Conservation (phyloP, 371 early-diverging fungal genomes). For the Blyttiomyces sp. region DNA sequence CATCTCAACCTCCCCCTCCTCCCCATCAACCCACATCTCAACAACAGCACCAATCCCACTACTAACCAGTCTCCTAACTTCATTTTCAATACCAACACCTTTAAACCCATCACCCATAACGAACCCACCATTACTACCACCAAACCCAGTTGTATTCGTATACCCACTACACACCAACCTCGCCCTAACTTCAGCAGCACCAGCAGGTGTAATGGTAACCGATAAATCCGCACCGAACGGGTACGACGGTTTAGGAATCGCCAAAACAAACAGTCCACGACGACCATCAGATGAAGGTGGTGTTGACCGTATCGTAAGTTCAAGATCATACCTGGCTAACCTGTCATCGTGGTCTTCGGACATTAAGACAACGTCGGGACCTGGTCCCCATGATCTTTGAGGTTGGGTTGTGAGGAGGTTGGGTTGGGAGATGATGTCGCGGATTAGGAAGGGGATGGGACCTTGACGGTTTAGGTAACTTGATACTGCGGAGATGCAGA, state of each 20-base stretch:
- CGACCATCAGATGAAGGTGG: conserved; percentile 4
- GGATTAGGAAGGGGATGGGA: conserved; percentile 30
- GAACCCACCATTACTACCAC: too few species aligned
- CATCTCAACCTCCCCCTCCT: conserved; percentile 15
- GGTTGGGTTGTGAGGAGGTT: not conserved
- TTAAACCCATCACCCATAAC: too few species aligned
- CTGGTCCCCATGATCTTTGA: conserved; percentile 11
- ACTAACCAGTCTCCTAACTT: conserved; percentile 12
- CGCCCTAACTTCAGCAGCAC: conserved; percentile 9
- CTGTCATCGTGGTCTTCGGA: conserved; percentile 11
- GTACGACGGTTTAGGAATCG: conserved; percentile 10
- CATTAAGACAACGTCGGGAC: conserved; percentile 5
- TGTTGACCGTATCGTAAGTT: conserved; percentile 7
- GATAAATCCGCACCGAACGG: conserved; percentile 8
- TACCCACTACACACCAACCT: not conserved
- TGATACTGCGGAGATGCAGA: conserved; percentile 25
- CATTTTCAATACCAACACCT: not conserved
- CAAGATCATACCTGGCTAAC: conserved; percentile 5
- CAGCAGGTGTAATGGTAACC: conserved; percentile 4
- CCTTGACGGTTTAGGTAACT: conserved; percentile 19
- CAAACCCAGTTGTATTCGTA: too few species aligned
- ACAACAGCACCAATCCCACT: conserved; percentile 14
- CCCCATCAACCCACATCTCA: conserved; percentile 13
- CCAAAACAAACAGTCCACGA: conserved; percentile 9
- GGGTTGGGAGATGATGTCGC: not conserved